These are phyloP conservation scores for Plenodomus biglobosus DNA, from an alignment of 2,329 filamentous ascomycete genomes.

Conservation along the genomic window DNA sequence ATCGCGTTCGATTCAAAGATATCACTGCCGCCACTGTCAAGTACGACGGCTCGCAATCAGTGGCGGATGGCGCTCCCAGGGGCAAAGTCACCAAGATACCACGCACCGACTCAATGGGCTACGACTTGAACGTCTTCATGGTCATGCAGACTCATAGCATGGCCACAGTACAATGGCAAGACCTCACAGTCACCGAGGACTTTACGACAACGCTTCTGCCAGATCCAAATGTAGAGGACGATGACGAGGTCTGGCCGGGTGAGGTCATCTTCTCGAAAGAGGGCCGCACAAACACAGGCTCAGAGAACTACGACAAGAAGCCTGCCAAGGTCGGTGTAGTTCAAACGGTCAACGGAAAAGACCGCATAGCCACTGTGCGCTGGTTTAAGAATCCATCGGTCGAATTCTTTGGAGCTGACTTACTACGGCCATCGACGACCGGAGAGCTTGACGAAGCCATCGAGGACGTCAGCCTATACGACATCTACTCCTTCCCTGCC, in stretches of 20 bases:
- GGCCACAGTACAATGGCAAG: conserved; percentile 62
- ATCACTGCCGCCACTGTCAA: conserved; percentile 53
- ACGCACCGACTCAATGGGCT: conserved; percentile 53
- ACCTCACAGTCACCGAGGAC: conserved; percentile 54
- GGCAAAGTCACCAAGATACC: conserved; percentile 51
- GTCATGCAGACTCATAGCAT: conserved; percentile 53
- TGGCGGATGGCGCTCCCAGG: conserved; percentile 36
- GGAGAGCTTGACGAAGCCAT: conserved; percentile 46
- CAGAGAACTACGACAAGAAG: conserved; percentile 38
- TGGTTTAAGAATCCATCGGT: conserved; percentile 52
- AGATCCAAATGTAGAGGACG: conserved; percentile 55
- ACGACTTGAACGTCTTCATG: conserved; percentile 61
- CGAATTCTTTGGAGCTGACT: conserved; percentile 36
- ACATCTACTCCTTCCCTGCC: conserved; percentile 55
- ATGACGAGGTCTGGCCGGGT: conserved; percentile 60
- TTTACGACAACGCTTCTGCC: conserved; percentile 51
- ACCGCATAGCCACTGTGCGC: conserved; percentile 57
- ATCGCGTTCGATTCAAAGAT: conserved; percentile 60
- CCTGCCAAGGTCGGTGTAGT: conserved; percentile 59
- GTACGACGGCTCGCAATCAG: conserved; percentile 47
- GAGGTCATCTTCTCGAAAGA: conserved; percentile 57
- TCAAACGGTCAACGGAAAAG: conserved; percentile 57
- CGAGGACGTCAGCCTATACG: conserved; percentile 61
- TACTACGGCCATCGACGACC: conserved; percentile 49
- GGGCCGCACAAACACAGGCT: conserved; percentile 13